A percentile compares a stretch with the other conserved stretches of the same genome.
phyloP scores from a whole-genome alignment of 1,284 basidiomycete genomes.

The Veloboletus limbatus region DNA sequence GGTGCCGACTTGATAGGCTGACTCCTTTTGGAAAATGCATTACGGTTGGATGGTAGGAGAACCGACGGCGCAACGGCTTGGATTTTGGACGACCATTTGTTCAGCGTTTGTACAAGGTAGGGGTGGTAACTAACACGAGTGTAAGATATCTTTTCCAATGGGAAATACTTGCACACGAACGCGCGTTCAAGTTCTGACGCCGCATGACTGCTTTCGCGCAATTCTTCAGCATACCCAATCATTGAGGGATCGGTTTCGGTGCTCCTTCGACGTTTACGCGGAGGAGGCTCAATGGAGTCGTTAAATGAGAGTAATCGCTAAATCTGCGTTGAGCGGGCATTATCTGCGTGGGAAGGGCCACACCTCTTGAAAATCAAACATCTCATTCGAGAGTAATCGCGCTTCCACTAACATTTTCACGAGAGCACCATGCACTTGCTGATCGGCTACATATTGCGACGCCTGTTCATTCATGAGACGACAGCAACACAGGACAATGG shows the following conservation, averaged over 20 bases:
- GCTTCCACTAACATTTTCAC: conserved; percentile 58
- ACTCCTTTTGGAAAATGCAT: conserved; percentile 54
- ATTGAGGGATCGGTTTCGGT: conserved; percentile 20
- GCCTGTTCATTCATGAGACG: conserved; percentile 25
- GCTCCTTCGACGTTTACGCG: conserved; percentile 56
- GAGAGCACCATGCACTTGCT: conserved; percentile 40
- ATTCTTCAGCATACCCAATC: conserved; percentile 25
- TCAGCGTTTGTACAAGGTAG: conserved; percentile 69
- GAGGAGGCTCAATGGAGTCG: conserved; percentile 47
- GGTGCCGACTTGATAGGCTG: conserved; percentile 58
- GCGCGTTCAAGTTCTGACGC: conserved; percentile 51
- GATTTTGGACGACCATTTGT: conserved; percentile 93
- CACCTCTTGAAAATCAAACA: conserved; percentile 69
- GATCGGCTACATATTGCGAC: conserved; percentile 17
- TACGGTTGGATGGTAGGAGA: conserved; percentile 66
- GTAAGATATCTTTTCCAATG: conserved; percentile 11
- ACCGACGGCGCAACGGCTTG: conserved; percentile 81
- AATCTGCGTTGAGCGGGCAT: conserved; percentile 16
- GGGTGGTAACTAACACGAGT: conserved; percentile 53
- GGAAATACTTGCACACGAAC: conserved; percentile 39
- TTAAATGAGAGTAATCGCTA: conserved; percentile 48
- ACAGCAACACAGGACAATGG: conserved; percentile 16
- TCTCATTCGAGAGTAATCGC: conserved; percentile 56
- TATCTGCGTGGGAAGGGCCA: conserved; percentile 14
- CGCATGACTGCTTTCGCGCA: conserved; percentile 46